Percentiles rank a stretch among this genome's conserved stretches.
phyloP scores from a whole-genome alignment of 805 yeast genomes.

The Wickerhamiella nectarea region DNA sequence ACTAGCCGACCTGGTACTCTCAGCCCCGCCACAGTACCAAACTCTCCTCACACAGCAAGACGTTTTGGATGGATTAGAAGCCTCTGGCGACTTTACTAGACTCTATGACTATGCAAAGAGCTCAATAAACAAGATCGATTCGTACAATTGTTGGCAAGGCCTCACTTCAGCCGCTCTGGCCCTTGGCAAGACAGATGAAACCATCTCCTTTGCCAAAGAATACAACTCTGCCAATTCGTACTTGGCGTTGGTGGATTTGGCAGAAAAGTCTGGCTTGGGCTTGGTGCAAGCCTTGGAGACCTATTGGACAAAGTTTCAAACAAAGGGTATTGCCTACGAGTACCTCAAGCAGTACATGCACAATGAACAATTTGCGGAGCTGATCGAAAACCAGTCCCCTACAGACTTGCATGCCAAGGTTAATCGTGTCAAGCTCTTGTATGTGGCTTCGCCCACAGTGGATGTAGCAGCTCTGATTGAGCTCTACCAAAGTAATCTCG shows the following conservation, averaged over 20 bases:
- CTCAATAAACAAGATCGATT: slow-evolving; percentile 47
- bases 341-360: slow-evolving; percentile 37
- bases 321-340: slow-evolving; percentile 50
- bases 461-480: slow-evolving; percentile 27
- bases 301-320: slow-evolving; percentile 36
- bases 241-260: slow-evolving; percentile 39
- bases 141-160: slow-evolving; percentile 61
- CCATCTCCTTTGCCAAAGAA: slow-evolving; percentile 24
- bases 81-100: slow-evolving; percentile 31
- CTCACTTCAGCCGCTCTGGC: slow-evolving; percentile 35
- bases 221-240: slow-evolving; percentile 40
- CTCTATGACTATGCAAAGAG: slow-evolving; percentile 31
- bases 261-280: slow-evolving; percentile 16
- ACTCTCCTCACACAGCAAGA: slow-evolving; percentile 46
- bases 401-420: slow-evolving; percentile 22
- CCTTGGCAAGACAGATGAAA: slow-evolving; percentile 26
- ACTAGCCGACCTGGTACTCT: slow-evolving; percentile 21
- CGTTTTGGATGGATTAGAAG: slow-evolving; percentile 32
- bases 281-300: slow-evolving; percentile 18
- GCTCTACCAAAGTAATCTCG: slow-evolving; percentile 29
- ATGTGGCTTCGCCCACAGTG: slow-evolving; percentile 14
- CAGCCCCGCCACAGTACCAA: neutral
- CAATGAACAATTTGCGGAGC: slow-evolving; percentile 18
- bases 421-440: slow-evolving; percentile 38
- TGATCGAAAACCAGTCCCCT: slow-evolving; percentile 16